phyloP scores from a whole-genome alignment of 2,329 filamentous ascomycete species.

The Colletotrichum sp. region DNA sequence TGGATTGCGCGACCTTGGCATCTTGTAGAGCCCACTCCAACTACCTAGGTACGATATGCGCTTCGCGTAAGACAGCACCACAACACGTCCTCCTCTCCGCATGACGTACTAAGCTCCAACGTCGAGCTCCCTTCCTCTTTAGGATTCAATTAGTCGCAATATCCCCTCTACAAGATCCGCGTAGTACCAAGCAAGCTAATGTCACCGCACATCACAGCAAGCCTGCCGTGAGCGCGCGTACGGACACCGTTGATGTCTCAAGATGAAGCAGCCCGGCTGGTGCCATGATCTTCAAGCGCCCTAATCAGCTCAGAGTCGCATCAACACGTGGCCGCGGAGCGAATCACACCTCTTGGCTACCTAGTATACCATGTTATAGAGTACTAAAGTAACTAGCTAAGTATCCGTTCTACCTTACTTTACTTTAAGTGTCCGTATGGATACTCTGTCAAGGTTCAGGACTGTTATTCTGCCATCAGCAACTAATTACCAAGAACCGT shows the following conservation, averaged over 20 bases:
- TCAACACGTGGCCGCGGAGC: not conserved
- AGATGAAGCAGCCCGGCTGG: conserved; percentile 4
- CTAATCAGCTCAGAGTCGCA: not conserved
- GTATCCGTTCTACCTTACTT: not conserved
- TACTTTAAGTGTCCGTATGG: not conserved
- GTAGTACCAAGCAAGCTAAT: not conserved
- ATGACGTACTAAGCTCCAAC: not conserved
- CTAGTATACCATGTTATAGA: not conserved
- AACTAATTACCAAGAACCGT: not conserved
- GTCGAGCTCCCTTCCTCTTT: not conserved
- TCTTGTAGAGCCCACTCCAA: not conserved
- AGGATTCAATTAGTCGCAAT: not conserved
- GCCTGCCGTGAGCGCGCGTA: not conserved
- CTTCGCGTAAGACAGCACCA: not conserved
- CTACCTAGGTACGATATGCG: not conserved
- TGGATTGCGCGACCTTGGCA: not conserved
- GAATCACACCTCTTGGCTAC: not conserved
- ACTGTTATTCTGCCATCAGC: not conserved
- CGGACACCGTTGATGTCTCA: not conserved
- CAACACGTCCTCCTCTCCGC: not conserved
- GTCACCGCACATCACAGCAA: not conserved
- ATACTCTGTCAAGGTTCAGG: not conserved
- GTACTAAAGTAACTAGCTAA: not conserved
- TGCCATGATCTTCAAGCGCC: conserved; percentile 1
- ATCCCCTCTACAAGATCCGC: not conserved